Evolutionary conservation across 495 filamentous ascomycete genomes (phyloP).

Genomic region (Wilcoxina mikolae): DNA sequence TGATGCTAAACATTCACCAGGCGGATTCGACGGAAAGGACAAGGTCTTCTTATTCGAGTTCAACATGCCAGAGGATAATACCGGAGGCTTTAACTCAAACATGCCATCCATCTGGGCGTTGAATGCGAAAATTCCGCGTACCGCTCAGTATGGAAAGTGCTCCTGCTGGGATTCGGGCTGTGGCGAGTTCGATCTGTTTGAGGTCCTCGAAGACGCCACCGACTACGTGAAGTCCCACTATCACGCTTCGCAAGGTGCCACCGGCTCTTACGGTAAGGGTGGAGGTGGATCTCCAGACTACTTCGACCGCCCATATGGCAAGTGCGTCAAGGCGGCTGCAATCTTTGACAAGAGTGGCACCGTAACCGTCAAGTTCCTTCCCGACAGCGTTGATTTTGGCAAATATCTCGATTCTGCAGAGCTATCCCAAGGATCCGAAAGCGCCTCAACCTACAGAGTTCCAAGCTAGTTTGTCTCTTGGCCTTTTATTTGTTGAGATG

Average conservation of each 20-base stretch:
- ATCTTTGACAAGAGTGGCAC: constrained; percentile 34
- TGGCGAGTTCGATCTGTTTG: constrained; percentile 59
- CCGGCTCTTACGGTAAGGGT: constrained; percentile 15
- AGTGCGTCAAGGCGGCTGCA: constrained; percentile 44
- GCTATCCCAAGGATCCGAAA: too few species aligned
- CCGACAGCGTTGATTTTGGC: neutral
- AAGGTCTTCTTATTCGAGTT: constrained; percentile 58
- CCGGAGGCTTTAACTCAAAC: constrained; percentile 35
- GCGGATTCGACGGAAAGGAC: constrained; percentile 47
- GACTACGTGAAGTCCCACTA: constrained; percentile 42
- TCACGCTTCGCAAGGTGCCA: constrained; percentile 38
- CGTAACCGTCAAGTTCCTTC: constrained; percentile 13
- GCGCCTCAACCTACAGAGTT: too few species aligned
- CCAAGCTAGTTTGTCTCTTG: too few species aligned
- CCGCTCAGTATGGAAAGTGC: constrained; percentile 48
- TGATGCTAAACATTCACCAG: constrained; percentile 29
- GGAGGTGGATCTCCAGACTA: constrained; percentile 46
- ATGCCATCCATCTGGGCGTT: constrained; percentile 57
- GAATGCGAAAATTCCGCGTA: constrained; percentile 53
- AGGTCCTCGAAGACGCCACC: constrained; percentile 41
- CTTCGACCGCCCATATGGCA: constrained; percentile 43
- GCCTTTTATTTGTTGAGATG: too few species aligned
- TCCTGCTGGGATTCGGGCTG: constrained; percentile 55
- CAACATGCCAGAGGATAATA: constrained; percentile 44
- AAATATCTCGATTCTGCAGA: neutral